Evolutionary conservation across 73 alveolate species (phyloP).

Genomic region (Symbiodinium pilosum): DNA sequence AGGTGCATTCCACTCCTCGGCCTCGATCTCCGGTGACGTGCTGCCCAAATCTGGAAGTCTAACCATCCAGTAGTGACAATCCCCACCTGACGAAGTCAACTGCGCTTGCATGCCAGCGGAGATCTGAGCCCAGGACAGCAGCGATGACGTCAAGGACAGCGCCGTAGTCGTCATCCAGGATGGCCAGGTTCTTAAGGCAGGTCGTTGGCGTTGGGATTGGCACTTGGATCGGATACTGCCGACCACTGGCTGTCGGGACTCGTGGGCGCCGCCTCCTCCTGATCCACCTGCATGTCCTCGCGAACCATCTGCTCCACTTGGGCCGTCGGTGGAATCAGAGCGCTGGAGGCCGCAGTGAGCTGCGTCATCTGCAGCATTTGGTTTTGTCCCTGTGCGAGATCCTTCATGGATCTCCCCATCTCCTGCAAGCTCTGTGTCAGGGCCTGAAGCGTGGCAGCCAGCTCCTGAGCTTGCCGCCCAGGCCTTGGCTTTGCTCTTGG

Average conservation of each 20-base stretch:
- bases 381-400: not conserved
- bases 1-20: not conserved
- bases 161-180: not conserved
- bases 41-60: not conserved
- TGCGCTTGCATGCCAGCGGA: not conserved
- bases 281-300: not conserved
- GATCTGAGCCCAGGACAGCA: not conserved
- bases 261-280: not conserved
- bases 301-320: not conserved
- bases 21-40: not conserved
- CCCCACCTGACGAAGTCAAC: not conserved
- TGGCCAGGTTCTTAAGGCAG: not conserved
- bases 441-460: not conserved
- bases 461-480: not conserved
- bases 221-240: not conserved
- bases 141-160: not conserved
- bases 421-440: not conserved
- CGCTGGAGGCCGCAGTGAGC: not conserved
- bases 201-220: not conserved
- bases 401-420: not conserved
- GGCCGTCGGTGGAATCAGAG: too few relatives aligned
- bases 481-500: not conserved
- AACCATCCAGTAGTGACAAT: not conserved
- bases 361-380: not conserved
- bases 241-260: not conserved